These are phyloP conservation scores for Dendrocalamus sinicus DNA, from an alignment of 176 grass and related monocot species.

Conservation along the genomic window DNA sequence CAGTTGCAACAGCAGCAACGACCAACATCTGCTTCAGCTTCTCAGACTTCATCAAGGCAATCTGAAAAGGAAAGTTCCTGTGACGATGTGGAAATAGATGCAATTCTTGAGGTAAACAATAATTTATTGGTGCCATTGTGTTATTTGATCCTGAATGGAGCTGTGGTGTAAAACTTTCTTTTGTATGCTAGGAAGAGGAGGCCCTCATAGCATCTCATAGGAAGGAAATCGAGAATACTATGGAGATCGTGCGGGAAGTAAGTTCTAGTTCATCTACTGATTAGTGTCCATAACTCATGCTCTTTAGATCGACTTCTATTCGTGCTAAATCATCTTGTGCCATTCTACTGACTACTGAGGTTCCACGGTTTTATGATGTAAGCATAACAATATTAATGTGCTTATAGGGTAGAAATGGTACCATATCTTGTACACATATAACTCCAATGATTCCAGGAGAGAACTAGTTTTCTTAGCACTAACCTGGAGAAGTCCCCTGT, in stretches of 20 bases:
- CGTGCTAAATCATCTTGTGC: background rate
- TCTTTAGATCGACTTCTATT: slow-evolving; percentile 2
- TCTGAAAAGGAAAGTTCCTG: slow-evolving; percentile 84
- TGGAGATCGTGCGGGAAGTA: slow-evolving; percentile 99
- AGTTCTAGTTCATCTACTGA: slow-evolving; percentile 33
- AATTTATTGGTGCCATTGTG: slow-evolving; percentile 24
- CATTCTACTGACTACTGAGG: background rate
- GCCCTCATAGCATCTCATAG: slow-evolving; percentile 95
- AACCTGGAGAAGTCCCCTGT: background rate
- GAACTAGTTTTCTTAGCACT: background rate
- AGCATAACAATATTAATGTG: background rate
- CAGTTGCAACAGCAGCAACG: slow-evolving; percentile 63
- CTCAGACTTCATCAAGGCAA: slow-evolving; percentile 48
- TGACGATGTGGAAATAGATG: slow-evolving; percentile 91
- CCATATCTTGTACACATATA: background rate
- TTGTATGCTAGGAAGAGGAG: slow-evolving; percentile 87
- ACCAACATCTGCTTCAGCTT: slow-evolving; percentile 60
- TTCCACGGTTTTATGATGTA: background rate
- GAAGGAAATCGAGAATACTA: slow-evolving; percentile 99
- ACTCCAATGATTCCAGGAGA: background rate
- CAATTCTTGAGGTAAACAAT: slow-evolving; percentile 88
- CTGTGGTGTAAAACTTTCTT: slow-evolving; percentile 28
- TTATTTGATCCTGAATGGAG: slow-evolving; percentile 11
- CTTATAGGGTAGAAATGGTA: background rate
- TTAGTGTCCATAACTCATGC: background rate